phyloP scores from a whole-genome alignment of 345 rosid genomes.

The Salix viminalis region DNA sequence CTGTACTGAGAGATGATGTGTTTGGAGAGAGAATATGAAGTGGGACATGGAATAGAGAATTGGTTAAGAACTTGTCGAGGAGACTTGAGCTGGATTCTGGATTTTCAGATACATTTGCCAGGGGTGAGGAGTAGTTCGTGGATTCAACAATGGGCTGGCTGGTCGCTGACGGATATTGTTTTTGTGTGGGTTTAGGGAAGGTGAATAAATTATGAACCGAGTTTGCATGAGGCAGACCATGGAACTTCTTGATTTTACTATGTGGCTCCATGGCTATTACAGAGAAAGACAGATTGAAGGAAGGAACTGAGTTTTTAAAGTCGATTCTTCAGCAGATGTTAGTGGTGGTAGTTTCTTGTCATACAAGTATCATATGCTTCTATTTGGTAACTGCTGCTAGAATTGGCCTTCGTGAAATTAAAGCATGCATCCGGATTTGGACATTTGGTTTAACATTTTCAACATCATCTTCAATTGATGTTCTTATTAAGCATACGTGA shows the following conservation, averaged over 20 bases:
- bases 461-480: too few species aligned
- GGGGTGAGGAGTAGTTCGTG: conserved; percentile 1
- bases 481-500: too few species aligned
- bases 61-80: conserved; percentile 19
- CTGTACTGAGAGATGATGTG: conserved; percentile 21
- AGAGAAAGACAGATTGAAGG: conserved; percentile 7
- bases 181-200: conserved; percentile 14
- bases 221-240: conserved; percentile 7
- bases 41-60: conserved; percentile 28
- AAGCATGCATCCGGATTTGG: too few species aligned
- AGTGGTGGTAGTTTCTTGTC: not conserved
- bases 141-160: conserved; percentile 16
- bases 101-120: conserved; percentile 29
- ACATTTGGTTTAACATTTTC: too few species aligned
- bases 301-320: not conserved
- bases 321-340: not conserved
- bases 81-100: conserved; percentile 32
- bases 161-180: conserved; percentile 2
- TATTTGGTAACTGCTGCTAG: not conserved
- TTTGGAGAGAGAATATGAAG: conserved; percentile 32
- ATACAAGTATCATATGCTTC: not conserved
- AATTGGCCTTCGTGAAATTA: not conserved
- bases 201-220: conserved; percentile 17
- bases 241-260: conserved; percentile 21
- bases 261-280: conserved; percentile 23